Evolutionary conservation across 495 filamentous ascomycete species (phyloP), one percentile per base, ranked within the genome.

Genomic region (Penicillium coffeae): DNA sequence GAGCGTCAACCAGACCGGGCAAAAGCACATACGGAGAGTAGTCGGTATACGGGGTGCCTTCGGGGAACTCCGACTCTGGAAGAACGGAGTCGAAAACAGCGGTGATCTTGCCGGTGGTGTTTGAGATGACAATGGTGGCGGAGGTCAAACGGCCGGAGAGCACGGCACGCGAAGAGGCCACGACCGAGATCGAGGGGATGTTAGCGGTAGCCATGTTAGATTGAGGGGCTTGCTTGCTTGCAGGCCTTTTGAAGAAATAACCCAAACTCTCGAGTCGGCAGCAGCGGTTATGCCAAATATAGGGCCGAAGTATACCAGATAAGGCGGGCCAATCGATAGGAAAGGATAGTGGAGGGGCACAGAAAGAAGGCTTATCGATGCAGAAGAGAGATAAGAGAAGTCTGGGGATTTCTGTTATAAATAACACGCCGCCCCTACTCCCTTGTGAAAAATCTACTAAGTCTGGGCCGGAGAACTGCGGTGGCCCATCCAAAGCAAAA

Each of bases 1-100:
- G 93, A 13, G 93, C 93, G 67, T 98, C 93, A 9, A 98, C 93
- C 27, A 98, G 75, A 15, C 93, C 93, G 0, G 93, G 93, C 25
- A 98, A 80, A 27, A 98, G 72, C 15, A 96, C 73, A 68, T 84
- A 77, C n/a, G 93, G 90, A 12, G 86, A 87, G 71, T 94, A 85
- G 72, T 98, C 87, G 36, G 75, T 78, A 59, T 96, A 97, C 7
- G 75, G 77, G 13, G 84, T 83, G 21, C 79, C 82, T 0, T 71
- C 61, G 0, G 89, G 86, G 68, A 98, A 96, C 9, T 81, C 77
- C 2, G 80, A 75, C 10, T 70, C 66, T 3, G 87, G 88, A 34
- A 95, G 74, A 51, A 96, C 74, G 20, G 80, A 78, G 41, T 83
- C 80, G 54, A 87, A 81, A 49, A 95, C 76, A 6, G 86, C 84